Evolutionary conservation across 78 protist species (phyloP), one percentile per base, ranked within the genome.

Genomic region (Protostelium mycophagum): DNA sequence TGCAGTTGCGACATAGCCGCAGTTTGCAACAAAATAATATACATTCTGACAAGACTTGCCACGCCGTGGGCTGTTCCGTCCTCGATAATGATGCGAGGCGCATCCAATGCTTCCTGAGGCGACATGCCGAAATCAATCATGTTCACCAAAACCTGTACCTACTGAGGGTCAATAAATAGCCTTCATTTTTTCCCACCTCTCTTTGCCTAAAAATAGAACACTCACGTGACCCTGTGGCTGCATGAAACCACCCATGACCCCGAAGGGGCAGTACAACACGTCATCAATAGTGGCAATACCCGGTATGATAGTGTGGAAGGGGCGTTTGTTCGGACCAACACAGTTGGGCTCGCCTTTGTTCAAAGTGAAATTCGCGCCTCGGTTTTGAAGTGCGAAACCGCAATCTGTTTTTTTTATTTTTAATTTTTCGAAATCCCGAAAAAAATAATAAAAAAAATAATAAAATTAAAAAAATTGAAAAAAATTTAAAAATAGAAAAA

Each of bases 301-400:
- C 0, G 98, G 98, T 37, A 97, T 94, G 90, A 97, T 97, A 28
- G 99, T 97, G 96, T 97, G 99, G 92, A 95, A 97, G 29, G 97
- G 96, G 37, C 99, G 73, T 93, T 96, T 96, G 34, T 83, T 0
- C 0, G 97, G 96, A 9, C n/a, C 92, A 31, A 95, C 35, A 28
- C 34, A 35, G 86, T 97, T 97, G 35, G 94, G 93, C 88, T 93
- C 96, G 38, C 92, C 83, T n/a, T 0, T 28, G 16, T 85, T 87
- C 34, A 92, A 89, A 31, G 28, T 0, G 89, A 95, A 95, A 87
- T 90, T 93, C 38, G 83, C 9, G 28, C 97, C 97, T 5, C 97
- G 84, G 87, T 96, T 97, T 31, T 97, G 97, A 37, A 96, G 96
- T 28, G 98, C 88, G 88, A 97, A 97, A 83, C 99, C 97, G 88